Conservation (phyloP, 768 basidiomycete species). For the Postia placenta region DNA sequence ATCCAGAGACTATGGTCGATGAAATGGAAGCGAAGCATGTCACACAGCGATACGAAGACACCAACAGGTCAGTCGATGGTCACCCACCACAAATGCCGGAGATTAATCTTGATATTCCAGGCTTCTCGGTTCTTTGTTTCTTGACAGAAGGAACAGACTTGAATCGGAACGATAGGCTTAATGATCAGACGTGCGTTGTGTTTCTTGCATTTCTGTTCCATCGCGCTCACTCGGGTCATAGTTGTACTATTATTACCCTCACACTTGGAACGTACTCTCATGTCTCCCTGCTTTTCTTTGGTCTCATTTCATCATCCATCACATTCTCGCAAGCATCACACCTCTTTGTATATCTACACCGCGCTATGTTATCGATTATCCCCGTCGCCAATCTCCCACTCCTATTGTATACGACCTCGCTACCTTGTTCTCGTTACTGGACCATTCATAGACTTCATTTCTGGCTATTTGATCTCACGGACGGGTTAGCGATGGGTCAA, state of each 20-base stretch:
- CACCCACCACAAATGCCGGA: too few relatives aligned
- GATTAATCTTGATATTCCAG: slow-evolving; percentile 28
- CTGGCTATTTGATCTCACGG: too few relatives aligned
- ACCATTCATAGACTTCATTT: too few relatives aligned
- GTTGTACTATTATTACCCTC: neutral
- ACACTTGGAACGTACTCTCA: neutral
- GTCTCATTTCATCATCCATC: neutral
- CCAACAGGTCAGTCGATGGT: slow-evolving; percentile 53
- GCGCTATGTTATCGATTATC: neutral
- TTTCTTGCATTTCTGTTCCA: neutral
- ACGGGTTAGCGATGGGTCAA: too few relatives aligned
- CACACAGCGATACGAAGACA: slow-evolving; percentile 54
- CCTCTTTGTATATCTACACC: neutral
- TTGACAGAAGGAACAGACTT: slow-evolving; percentile 44
- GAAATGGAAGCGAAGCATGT: slow-evolving; percentile 40
- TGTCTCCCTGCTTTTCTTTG: neutral
- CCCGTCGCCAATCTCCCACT: neutral
- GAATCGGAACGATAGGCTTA: neutral
- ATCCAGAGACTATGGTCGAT: slow-evolving; percentile 15
- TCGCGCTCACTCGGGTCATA: neutral
- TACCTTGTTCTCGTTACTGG: neutral
- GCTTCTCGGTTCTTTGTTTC: slow-evolving; percentile 56
- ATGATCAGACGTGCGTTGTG: neutral
- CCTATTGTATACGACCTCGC: neutral
- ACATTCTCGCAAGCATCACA: neutral